phyloP scores from a whole-genome alignment of 1,284 basidiomycete genomes.

The Vanrija sp. region DNA sequence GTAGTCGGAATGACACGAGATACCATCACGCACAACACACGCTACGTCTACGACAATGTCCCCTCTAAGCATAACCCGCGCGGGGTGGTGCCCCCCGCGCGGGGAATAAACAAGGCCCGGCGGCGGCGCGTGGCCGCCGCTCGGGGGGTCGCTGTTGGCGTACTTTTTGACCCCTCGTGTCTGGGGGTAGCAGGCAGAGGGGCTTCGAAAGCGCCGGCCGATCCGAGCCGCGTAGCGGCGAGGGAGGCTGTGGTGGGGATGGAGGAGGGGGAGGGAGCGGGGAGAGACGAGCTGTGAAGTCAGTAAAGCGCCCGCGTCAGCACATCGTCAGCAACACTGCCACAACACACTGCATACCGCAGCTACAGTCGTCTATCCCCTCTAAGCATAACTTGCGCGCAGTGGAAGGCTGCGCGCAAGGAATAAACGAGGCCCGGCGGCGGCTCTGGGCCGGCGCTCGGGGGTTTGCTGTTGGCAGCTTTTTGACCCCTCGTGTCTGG shows the following conservation, averaged over 20 bases:
- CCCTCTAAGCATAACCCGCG: slow-evolving; percentile 45
- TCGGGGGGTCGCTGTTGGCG: slow-evolving; percentile 26
- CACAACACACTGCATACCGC: no score
- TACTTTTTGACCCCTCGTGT: slow-evolving; percentile 47
- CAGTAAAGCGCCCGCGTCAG: neutral
- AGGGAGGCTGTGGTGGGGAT: slow-evolving; percentile 1
- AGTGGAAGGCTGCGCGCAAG: slow-evolving; percentile 19
- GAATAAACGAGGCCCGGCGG: slow-evolving; percentile 37
- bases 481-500: slow-evolving; percentile 47
- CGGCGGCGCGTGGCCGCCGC: neutral
- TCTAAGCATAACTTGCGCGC: slow-evolving; percentile 42
- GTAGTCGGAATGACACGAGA: no score
- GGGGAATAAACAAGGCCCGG: slow-evolving; percentile 40
- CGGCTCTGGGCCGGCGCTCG: neutral
- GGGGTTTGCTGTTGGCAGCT: slow-evolving; percentile 33
- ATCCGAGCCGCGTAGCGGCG: no score
- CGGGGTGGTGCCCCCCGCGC: slow-evolving; percentile 12
- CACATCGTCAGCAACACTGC: no score
- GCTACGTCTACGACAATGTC: no score
- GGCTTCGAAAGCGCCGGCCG: slow-evolving; percentile 48
- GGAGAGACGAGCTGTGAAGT: neutral
- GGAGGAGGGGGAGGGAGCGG: neutral
- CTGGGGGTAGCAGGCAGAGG: slow-evolving; percentile 38
- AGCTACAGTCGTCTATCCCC: slow-evolving; percentile 27
- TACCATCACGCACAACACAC: no score